Evolutionary conservation across 2,329 filamentous ascomycete species (phyloP).

Genomic region (Cercospora sp.): DNA sequence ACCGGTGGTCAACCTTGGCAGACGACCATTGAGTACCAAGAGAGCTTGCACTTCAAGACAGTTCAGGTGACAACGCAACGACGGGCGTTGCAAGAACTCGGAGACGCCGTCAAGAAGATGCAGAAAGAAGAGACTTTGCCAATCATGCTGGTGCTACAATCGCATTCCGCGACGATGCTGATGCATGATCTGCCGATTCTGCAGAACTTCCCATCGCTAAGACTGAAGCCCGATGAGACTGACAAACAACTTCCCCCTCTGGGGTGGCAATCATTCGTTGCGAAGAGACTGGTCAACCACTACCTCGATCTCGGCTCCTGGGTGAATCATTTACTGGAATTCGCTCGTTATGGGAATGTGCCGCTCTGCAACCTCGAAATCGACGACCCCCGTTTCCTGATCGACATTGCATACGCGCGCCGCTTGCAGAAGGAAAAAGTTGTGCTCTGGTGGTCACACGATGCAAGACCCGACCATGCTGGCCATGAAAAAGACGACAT

Average conservation of each 20-base stretch:
- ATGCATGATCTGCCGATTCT: conserved; percentile 82
- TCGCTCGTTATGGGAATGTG: conserved; percentile 89
- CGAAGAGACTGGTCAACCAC: conserved; percentile 80
- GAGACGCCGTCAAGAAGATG: conserved; percentile 86
- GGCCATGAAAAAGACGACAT: conserved; percentile 94
- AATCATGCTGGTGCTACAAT: conserved; percentile 84
- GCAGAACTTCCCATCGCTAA: conserved; percentile 79
- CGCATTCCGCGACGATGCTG: conserved; percentile 76
- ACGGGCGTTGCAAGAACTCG: conserved; percentile 84
- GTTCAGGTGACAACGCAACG: conserved; percentile 85
- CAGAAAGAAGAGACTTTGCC: conserved; percentile 79
- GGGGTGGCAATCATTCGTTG: conserved; percentile 89
- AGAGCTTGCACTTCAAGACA: conserved; percentile 79
- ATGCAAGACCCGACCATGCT: conserved; percentile 86
- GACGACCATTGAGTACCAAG: conserved; percentile 81
- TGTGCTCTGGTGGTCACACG: conserved; percentile 93
- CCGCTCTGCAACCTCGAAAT: conserved; percentile 93
- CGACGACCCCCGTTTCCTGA: conserved; percentile 90
- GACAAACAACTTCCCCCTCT: conserved; percentile 88
- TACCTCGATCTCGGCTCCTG: conserved; percentile 92
- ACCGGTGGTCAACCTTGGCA: conserved; percentile 71
- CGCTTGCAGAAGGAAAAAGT: conserved; percentile 88
- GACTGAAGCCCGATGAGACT: conserved; percentile 75
- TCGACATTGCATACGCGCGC: conserved; percentile 92
- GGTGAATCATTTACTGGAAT: conserved; percentile 82